Evolutionary conservation across 2,329 filamentous ascomycete species (phyloP).

Genomic region (Fusarium musae): DNA sequence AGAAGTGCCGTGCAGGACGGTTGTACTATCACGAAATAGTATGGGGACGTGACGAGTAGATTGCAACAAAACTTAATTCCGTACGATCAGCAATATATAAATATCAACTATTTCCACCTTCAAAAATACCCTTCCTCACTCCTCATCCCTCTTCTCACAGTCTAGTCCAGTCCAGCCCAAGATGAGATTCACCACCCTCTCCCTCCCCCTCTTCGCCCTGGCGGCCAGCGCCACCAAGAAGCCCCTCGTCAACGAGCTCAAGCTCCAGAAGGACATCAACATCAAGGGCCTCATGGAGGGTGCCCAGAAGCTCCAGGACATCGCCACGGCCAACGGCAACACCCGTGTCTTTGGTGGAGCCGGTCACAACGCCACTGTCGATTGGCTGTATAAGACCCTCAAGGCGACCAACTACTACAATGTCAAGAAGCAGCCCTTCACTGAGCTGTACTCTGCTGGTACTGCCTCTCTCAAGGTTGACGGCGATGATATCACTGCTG

Average conservation of each 20-base stretch:
- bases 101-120: conserved; percentile 14
- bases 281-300: conserved; percentile 55
- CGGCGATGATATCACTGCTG: conserved; percentile 42
- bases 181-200: conserved; percentile 40
- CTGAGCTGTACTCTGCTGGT: conserved; percentile 51
- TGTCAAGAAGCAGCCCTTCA: conserved; percentile 58
- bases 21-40: conserved; percentile 12
- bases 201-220: conserved; percentile 42
- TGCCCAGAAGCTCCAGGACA: conserved; percentile 57
- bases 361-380: conserved; percentile 59
- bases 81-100: conserved; percentile 5
- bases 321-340: conserved; percentile 55
- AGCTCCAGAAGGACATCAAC: conserved; percentile 53
- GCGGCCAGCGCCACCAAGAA: conserved; percentile 45
- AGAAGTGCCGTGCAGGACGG: conserved; percentile 24
- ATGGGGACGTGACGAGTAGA: background rate
- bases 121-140: background rate
- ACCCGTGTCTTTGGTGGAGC: conserved; percentile 57
- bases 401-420: conserved; percentile 54
- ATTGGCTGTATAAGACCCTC: conserved; percentile 57
- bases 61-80: background rate
- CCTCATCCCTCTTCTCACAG: conserved; percentile 14
- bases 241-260: conserved; percentile 51
- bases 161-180: background rate
- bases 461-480: conserved; percentile 46